Percentiles rank a stretch among this genome's conserved stretches.
Conservation (phyloP, 345 rosid genomes). For the Eucalyptus sp. region DNA sequence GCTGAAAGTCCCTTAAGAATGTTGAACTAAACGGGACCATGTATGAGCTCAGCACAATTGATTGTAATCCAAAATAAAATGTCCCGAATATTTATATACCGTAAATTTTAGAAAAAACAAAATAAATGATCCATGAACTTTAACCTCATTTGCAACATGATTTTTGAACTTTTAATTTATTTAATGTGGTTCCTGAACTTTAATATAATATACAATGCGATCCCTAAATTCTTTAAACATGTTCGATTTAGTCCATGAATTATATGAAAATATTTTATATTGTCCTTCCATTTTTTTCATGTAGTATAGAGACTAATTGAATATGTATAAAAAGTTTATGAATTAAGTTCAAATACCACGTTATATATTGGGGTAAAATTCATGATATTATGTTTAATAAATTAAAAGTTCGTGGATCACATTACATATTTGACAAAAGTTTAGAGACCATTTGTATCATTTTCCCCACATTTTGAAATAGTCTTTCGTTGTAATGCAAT, state of each 20-base stretch:
- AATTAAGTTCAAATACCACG: rapidly evolving
- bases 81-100: no score
- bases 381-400: rapidly evolving
- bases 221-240: rapidly evolving
- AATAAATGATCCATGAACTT: no score
- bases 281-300: rapidly evolving
- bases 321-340: no score
- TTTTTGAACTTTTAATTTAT: no score
- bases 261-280: no score
- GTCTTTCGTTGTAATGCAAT: background rate
- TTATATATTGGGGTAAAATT: no score
- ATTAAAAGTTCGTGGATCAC: background rate
- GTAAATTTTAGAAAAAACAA: no score
- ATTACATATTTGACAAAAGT: rapidly evolving
- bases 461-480: rapidly evolving
- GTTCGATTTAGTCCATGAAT: rapidly evolving
- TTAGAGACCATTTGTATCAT: rapidly evolving
- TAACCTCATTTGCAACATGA: rapidly evolving
- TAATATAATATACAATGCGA: rapidly evolving
- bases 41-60: background rate
- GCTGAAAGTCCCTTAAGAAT: no score
- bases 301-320: no score
- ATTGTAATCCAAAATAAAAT: background rate
- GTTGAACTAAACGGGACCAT: no score
- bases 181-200: rapidly evolving